A percentile compares a stretch with the other conserved stretches of the same genome.
These are phyloP conservation scores for Areca catechu DNA, from an alignment of 176 grass and related monocot genomes.

Conservation along the genomic window DNA sequence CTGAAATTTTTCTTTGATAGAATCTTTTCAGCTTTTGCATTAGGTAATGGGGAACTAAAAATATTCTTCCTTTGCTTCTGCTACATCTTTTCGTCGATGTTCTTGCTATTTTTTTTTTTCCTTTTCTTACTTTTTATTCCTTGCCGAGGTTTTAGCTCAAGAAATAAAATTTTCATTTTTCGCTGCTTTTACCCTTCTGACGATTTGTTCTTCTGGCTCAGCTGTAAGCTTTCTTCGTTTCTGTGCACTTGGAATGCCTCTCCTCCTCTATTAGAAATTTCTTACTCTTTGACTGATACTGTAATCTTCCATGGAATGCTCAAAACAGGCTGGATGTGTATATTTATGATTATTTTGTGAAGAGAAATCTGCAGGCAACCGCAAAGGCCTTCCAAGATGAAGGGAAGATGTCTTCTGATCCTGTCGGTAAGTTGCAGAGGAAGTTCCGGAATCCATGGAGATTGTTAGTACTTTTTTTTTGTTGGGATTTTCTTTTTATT, in stretches of 20 bases:
- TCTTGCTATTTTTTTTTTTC: too few species aligned
- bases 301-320: constrained; percentile 7
- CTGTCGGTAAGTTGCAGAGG: constrained; percentile 70
- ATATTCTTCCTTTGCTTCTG: too few species aligned
- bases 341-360: constrained; percentile 99
- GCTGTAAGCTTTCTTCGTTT: too few species aligned
- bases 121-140: too few species aligned
- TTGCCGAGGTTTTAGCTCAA: too few species aligned
- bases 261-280: background rate
- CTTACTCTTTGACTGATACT: constrained; percentile 9
- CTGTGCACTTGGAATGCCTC: background rate
- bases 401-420: constrained; percentile 97
- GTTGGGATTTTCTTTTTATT: background rate
- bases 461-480: constrained; percentile 4
- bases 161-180: too few species aligned
- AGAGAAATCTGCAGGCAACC: constrained; percentile 97
- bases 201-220: too few species aligned
- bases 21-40: too few species aligned
- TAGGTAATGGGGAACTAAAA: too few species aligned
- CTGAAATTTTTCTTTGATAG: too few species aligned
- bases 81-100: too few species aligned
- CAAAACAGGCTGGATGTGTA: constrained; percentile 95
- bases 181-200: too few species aligned
- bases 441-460: background rate
- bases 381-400: constrained; percentile 99